Conservation (phyloP, 2,329 filamentous ascomycete genomes). For the Monosporascus sp. region DNA sequence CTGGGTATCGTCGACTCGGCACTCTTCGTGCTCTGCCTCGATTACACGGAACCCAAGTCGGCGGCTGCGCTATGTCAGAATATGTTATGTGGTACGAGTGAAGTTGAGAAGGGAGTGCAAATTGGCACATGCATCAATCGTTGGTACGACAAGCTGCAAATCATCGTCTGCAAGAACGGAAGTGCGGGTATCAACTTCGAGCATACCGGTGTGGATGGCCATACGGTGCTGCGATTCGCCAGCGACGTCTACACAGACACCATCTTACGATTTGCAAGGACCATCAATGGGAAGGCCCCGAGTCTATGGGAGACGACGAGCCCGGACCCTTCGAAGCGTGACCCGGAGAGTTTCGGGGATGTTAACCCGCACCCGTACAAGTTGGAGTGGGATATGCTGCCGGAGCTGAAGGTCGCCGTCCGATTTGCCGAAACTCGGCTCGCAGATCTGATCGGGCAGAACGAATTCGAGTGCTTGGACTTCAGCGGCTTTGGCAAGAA, state of each 20-base stretch:
- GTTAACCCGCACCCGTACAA: constrained; percentile 93
- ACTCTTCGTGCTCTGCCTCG: constrained; percentile 85
- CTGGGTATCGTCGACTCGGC: constrained; percentile 94
- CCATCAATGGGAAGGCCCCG: constrained; percentile 90
- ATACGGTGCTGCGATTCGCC: constrained; percentile 92
- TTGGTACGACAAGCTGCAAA: constrained; percentile 99
- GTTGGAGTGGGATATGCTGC: constrained; percentile 94
- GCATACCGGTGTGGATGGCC: constrained; percentile 94
- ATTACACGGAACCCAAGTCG: constrained; percentile 80
- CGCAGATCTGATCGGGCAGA: constrained; percentile 91
- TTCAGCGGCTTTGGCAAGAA: constrained; percentile 90
- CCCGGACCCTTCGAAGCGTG: constrained; percentile 87
- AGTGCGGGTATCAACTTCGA: constrained; percentile 99
- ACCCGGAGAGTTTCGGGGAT: constrained; percentile 86
- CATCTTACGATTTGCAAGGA: constrained; percentile 88
- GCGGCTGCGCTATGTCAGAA: constrained; percentile 89
- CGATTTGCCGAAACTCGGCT: constrained; percentile 93
- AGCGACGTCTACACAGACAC: constrained; percentile 97
- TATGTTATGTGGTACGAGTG: constrained; percentile 94
- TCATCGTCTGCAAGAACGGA: constrained; percentile 98
- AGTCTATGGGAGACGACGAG: constrained; percentile 87
- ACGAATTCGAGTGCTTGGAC: constrained; percentile 90
- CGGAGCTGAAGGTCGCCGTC: constrained; percentile 83
- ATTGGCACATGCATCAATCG: constrained; percentile 96
- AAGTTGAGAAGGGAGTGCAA: constrained; percentile 88